phyloP scores from a whole-genome alignment of 305 asterid genomes.

The Striga hermonthica region DNA sequence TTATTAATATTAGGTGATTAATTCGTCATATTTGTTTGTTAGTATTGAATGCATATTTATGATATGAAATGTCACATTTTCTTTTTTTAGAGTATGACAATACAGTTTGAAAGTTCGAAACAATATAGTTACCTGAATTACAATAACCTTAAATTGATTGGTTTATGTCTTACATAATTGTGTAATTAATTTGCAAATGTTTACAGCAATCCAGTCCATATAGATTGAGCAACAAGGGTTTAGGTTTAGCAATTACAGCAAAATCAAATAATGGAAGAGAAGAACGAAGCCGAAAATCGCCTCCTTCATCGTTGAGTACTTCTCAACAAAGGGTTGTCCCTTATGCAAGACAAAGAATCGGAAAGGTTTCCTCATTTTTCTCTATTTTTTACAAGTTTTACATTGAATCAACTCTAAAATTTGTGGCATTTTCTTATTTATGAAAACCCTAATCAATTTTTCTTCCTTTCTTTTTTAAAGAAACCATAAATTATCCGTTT shows the following conservation, averaged over 20 bases:
- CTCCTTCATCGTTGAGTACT: slow-evolving; percentile 41
- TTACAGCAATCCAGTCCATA: slow-evolving; percentile 41
- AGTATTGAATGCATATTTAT: too few relatives aligned
- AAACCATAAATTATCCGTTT: background rate
- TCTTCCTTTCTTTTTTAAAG: background rate
- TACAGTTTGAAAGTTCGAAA: too few relatives aligned
- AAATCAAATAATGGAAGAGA: slow-evolving; percentile 37
- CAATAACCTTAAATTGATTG: too few relatives aligned
- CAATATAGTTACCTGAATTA: too few relatives aligned
- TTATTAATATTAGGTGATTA: too few relatives aligned
- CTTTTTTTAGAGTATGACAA: too few relatives aligned
- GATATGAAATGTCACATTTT: too few relatives aligned
- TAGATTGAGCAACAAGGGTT: slow-evolving; percentile 26
- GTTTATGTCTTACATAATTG: too few relatives aligned
- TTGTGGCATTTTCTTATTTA: background rate
- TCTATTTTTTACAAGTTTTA: background rate
- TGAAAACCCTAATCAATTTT: background rate
- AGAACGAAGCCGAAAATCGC: slow-evolving; percentile 65
- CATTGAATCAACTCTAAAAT: too few relatives aligned
- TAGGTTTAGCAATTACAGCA: slow-evolving; percentile 35
- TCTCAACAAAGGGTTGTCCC: slow-evolving; percentile 58
- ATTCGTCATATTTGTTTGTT: too few relatives aligned
- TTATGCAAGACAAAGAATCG: slow-evolving; percentile 58
- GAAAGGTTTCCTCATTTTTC: slow-evolving; percentile 46
- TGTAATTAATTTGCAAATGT: too few relatives aligned